Conservation (phyloP, 2,329 filamentous ascomycete genomes). For the Nannizziopsis arthrosporioides region DNA sequence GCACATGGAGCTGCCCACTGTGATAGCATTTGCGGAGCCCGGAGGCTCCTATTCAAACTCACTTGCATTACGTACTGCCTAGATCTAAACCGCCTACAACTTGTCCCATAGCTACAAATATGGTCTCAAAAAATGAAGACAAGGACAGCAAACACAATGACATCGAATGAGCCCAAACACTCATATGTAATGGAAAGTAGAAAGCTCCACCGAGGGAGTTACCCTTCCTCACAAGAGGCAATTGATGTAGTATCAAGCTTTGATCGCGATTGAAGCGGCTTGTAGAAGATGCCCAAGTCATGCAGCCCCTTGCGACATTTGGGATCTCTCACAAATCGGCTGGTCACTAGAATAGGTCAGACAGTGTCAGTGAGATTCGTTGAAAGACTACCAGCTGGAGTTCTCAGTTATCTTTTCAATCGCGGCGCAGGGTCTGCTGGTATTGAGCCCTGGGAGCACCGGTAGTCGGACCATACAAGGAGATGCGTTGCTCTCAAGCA, state of each 20-base stretch:
- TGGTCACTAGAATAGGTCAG: conserved; percentile 9
- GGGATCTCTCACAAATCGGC: not conserved
- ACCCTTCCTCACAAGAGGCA: not conserved
- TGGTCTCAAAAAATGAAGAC: not conserved
- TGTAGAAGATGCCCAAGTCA: not conserved
- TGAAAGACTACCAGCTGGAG: conserved; percentile 6
- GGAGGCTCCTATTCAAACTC: conserved; percentile 2
- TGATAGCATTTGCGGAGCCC: not conserved
- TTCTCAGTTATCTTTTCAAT: not conserved
- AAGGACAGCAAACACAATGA: not conserved
- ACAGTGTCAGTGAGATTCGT: not conserved
- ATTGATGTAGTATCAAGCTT: too few relatives aligned
- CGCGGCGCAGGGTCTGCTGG: not conserved
- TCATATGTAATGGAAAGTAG: not conserved
- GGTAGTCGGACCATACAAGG: not conserved
- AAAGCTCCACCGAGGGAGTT: not conserved
- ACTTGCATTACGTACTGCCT: conserved; percentile 4
- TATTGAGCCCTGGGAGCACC: not conserved
- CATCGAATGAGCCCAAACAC: not conserved
- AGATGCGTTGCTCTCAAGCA: conserved; percentile 7
- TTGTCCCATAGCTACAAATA: conserved; percentile 6
- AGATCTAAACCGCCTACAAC: conserved; percentile 5
- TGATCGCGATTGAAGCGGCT: not conserved
- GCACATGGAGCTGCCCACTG: too few relatives aligned
- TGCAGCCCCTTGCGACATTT: not conserved